Percentiles rank a stretch among this genome's conserved stretches.
phyloP scores from a whole-genome alignment of 140 eudicot genomes.

The Cichorium intybus region DNA sequence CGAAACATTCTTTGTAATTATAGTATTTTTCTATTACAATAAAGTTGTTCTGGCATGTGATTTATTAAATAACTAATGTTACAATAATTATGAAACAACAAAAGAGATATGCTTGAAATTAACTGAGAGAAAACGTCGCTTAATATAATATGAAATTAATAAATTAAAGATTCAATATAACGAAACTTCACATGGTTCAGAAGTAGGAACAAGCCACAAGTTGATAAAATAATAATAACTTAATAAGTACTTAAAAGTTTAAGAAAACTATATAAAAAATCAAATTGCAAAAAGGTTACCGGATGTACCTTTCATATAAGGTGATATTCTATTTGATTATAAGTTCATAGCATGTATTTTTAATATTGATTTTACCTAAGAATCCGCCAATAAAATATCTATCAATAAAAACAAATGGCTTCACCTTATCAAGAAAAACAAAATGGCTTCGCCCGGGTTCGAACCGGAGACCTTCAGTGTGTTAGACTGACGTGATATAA shows the following conservation, averaged over 20 bases:
- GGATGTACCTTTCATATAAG: no score
- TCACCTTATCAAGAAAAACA: neutral
- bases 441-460: slow-evolving; percentile 69
- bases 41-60: neutral
- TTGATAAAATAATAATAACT: no score
- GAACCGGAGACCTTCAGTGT: slow-evolving; percentile 86
- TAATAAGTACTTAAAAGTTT: no score
- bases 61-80: neutral
- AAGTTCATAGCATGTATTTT: no score
- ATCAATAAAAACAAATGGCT: no score
- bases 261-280: no score
- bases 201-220: neutral
- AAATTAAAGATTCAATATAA: neutral
- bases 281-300: no score
- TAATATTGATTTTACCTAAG: no score
- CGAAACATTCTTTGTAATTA: neutral
- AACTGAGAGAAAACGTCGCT: neutral
- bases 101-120: neutral
- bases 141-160: neutral
- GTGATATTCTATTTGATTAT: no score
- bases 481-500: slow-evolving; percentile 86
- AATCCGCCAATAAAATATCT: no score
- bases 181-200: neutral
- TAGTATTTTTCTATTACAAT: neutral
- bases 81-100: neutral